These are phyloP conservation scores for Clarireedia monteithiana DNA, from an alignment of 2,329 filamentous ascomycete genomes.

Conservation along the genomic window DNA sequence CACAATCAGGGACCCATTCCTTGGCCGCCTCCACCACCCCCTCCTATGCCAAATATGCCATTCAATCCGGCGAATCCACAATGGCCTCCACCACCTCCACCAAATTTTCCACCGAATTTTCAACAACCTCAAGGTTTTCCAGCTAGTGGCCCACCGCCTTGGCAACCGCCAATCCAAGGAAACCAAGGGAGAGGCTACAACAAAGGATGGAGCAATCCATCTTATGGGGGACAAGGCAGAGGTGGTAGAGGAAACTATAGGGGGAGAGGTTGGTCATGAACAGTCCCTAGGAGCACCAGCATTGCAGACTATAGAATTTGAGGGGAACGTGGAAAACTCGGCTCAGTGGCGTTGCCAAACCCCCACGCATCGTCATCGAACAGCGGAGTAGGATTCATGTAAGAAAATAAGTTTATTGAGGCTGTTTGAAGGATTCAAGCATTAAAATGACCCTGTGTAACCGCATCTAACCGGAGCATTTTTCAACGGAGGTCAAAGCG, in stretches of 20 bases:
- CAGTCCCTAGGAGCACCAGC: not conserved
- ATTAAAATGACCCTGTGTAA: not conserved
- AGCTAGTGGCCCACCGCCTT: constrained; percentile 19
- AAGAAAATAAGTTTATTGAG: constrained; percentile 5
- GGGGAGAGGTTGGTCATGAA: constrained; percentile 20
- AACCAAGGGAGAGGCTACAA: constrained; percentile 18
- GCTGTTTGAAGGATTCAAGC: not conserved
- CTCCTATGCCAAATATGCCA: constrained; percentile 15
- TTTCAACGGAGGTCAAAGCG: not conserved
- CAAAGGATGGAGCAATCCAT: constrained; percentile 21
- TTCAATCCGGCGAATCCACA: constrained; percentile 6
- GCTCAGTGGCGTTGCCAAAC: not conserved
- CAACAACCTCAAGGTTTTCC: constrained; percentile 15
- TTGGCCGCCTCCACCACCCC: constrained; percentile 20
- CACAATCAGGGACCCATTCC: constrained; percentile 10
- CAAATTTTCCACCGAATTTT: constrained; percentile 6
- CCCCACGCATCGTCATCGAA: constrained; percentile 8
- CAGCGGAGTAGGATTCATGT: constrained; percentile 7
- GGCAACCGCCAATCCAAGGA: constrained; percentile 16
- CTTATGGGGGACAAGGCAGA: constrained; percentile 12
- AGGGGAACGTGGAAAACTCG: no score
- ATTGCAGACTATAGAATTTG: no score
- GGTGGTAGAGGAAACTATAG: constrained; percentile 24
- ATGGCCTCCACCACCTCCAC: constrained; percentile 10
- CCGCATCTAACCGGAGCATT: constrained; percentile 6